Evolutionary conservation across 2,329 filamentous ascomycete genomes (phyloP), one percentile per base, ranked within the genome.

Genomic region (Pseudovirgaria hyperparasitica): DNA sequence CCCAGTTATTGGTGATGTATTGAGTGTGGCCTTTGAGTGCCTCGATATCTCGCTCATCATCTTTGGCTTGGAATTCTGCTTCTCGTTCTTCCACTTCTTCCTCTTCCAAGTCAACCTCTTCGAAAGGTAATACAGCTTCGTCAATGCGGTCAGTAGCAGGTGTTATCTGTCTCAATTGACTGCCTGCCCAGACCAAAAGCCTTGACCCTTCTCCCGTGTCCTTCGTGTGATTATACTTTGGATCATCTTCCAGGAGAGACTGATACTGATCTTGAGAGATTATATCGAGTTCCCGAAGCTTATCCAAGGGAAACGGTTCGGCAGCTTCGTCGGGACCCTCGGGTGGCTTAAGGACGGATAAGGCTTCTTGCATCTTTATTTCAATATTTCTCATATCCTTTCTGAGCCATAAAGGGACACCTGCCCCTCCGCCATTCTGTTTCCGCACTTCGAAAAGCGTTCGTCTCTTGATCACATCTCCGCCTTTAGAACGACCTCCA

Each of bases 401-500:
- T 7, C 39, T 51, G 5, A 65, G 57, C 9, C 48, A 46, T 0
- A 36, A 35, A 17, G 59, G 47, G 5, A 57, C 37, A 12, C 61
- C 54, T 2, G 62, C 62, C 3, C 35, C 35, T 9, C 38, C 23
- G 41, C 37, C 5, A 36, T 21, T 8, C 21, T 34, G 6, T 29
- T 34, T 20, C 11, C 68, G 65, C 2, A 85, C 53, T 31, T 76
- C 68, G 45, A 62, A 82, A 3, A 92, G 42, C 0, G 73, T 84
- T 9, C 72, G 66, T 27, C 69, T 60, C 33, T 72, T 72, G 37
- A 92, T 75, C 13, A 61, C 44, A 1, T 66, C 63, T 1, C 60
- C 54, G 33, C 81, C 76, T 27, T 71, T 67, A 11, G 77, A 81
- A 16, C 79, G 68, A 3, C 76, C 73, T 22, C 84, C 84, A 7